Conservation (phyloP, 768 basidiomycete genomes). For the Atractiella rhizophila region DNA sequence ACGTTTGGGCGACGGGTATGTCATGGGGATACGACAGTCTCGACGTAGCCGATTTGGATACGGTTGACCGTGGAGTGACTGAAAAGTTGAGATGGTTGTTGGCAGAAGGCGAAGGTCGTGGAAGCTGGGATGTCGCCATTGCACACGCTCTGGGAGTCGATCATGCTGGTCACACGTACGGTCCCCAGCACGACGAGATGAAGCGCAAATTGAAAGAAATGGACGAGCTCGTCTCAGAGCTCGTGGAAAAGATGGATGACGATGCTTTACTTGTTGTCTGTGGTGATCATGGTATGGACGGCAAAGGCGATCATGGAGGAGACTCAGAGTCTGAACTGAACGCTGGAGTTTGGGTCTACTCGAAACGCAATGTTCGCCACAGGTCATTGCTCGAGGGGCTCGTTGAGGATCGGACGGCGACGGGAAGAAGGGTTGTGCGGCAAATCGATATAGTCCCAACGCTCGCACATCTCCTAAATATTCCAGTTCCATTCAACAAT, state of each 20-base stretch:
- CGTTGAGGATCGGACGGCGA: not conserved
- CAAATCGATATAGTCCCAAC: constrained; percentile 87
- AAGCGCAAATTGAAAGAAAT: constrained; percentile 61
- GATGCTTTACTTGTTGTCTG: constrained; percentile 74
- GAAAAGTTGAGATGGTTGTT: constrained; percentile 58
- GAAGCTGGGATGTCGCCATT: constrained; percentile 58
- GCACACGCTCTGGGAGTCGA: constrained; percentile 91
- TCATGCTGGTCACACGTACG: constrained; percentile 82
- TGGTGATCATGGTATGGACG: constrained; percentile 95
- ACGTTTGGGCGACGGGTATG: constrained; percentile 30
- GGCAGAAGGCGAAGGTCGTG: not conserved
- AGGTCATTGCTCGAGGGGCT: not conserved
- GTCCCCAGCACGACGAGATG: constrained; percentile 70
- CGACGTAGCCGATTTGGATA: constrained; percentile 92
- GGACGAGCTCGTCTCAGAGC: constrained; percentile 45
- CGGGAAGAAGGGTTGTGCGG: constrained; percentile 45
- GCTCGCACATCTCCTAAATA: constrained; percentile 60
- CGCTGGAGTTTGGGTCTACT: constrained; percentile 68
- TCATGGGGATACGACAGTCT: constrained; percentile 80
- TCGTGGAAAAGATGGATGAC: constrained; percentile 44
- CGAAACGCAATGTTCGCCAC: not conserved
- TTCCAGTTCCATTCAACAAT: constrained; percentile 88
- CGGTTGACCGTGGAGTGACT: constrained; percentile 78
- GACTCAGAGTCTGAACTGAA: constrained; percentile 65
- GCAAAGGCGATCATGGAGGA: constrained; percentile 80